Evolutionary conservation across 345 rosid genomes (phyloP), one percentile per base, ranked within the genome.

Genomic region (Pugionium dolabratum): DNA sequence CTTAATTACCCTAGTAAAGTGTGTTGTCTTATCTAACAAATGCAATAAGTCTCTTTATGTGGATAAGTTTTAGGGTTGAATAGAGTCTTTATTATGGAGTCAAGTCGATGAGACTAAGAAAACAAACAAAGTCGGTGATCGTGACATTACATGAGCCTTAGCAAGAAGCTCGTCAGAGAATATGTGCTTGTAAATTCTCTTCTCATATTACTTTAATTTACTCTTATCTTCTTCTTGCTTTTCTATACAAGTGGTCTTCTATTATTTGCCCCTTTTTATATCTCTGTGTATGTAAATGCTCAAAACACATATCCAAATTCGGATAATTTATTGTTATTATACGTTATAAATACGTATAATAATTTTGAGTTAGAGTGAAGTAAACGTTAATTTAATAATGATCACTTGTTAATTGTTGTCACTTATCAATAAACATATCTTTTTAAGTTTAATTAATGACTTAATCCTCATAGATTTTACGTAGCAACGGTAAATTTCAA

Each of bases 101-200:
- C 54, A 64, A 65, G 71, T 72, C 76, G 71, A 61, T 50, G 66
- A 57, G 59, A 35, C 66, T 11, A 50, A 64, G 45, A 29, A 53
- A n/a, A 40, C 36, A 11, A 52, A 2, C 11, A 47, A 41, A 54
- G 70, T 72, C 76, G 76, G 71, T 45, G 71, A 64, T 64, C 47
- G 54, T 58, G 76, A 64, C 66, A 35, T 42, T 71, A 64, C 76
- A 58, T 72, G 61, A 65, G 61, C 71, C 54, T 50, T 64, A 57
- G 34, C 65, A 5, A 56, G 60, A 58, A 42, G 41, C 76, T 57
- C 48, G 44, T 34, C 54, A 64, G 9, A 57, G 60, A 41, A 51
- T 64, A 11, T 57, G 47, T 57, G 54, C 64, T 42, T 57, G 66
- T 56, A 57, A 27, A 41, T 49, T 72, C 37, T 71, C 54, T 47